A percentile compares a stretch with the other conserved stretches of the same genome.
phyloP scores from a whole-genome alignment of 306 rosid genomes.

The Medicago lupulina region DNA sequence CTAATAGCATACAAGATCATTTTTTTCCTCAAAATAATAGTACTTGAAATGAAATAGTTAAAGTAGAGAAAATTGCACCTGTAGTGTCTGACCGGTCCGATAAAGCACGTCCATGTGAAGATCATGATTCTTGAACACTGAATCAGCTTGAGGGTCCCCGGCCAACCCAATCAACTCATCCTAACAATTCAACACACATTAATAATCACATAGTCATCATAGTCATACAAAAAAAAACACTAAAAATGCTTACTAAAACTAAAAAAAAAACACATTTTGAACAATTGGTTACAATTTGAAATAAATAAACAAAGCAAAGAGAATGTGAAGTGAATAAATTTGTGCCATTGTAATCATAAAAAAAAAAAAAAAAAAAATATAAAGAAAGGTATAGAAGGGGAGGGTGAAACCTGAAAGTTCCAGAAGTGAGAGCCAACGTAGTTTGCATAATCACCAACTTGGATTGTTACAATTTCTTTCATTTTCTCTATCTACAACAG shows the following conservation, averaged over 20 bases:
- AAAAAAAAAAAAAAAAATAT: no score
- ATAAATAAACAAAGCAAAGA: not conserved
- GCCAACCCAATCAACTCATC: conserved; percentile 87
- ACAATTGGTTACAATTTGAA: not conserved
- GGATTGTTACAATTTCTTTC: conserved; percentile 85
- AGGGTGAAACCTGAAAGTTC: conserved; percentile 93
- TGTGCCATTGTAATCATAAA: not conserved
- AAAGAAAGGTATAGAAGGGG: no score
- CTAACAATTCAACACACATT: conserved; percentile 53
- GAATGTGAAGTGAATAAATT: not conserved
- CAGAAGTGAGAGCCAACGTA: conserved; percentile 92
- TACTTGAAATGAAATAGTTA: conserved; percentile 6
- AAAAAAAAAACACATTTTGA: conserved; percentile 5
- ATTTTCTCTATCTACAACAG: conserved; percentile 44
- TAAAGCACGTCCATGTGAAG: conserved; percentile 87
- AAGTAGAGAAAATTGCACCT: conserved; percentile 55
- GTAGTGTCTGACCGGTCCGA: conserved; percentile 84
- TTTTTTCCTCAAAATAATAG: not conserved
- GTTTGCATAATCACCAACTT: conserved; percentile 86
- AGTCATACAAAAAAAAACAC: not conserved
- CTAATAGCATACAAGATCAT: not conserved
- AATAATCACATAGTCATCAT: conserved; percentile 18
- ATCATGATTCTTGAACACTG: conserved; percentile 66
- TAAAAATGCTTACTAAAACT: not conserved
- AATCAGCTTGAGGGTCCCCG: conserved; percentile 65